Base-by-base conservation (phyloP, 768 basidiomycete genomes). In the Phlebiopsis gigantea region DNA sequence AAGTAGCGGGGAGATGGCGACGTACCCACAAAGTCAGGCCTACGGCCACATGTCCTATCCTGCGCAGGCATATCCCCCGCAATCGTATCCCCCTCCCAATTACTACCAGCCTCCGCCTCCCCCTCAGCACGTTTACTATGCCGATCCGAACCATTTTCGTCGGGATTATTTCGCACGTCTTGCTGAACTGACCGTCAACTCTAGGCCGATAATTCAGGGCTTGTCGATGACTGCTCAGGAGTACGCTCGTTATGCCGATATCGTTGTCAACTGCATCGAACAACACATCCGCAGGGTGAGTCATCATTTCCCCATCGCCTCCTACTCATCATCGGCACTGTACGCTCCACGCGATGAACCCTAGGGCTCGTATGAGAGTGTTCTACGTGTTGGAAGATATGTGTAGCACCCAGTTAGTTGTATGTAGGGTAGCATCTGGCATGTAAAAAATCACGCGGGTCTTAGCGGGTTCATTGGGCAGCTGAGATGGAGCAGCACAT, bases 161-260 rank as follows among this genome's bases (percentile, higher is more conserved):
- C 82, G 84, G 73, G 90, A 92, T 74, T 93, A 87, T 72, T 66
- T 80, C 55, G 69, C 74, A 42, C 84, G 89, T 59, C 84, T 97
- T 54, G 75, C 82, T 65, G 83, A 87, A 61, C 86, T 99, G 61
- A 91, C 85, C 51, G 86, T 94, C 78, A 99, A 98, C 74, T 96
- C 94, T 63, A 87, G 94, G 66, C 88, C 93, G 9, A 84, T 97
- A 60, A 99, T 99, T 62, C 93, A 97, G 74, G 82, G 81, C 59
- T 73, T 99, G 15, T 98, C 97, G 30, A 85, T 94, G 80, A 81
- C 90, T 63, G 96, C 97, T 53, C 89, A 93, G 73, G 90, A 96
- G 55, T 87, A 89, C 69, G 72, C 81, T 39, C 82, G 87, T 43
- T 91, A 84, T 73, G 82, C 87, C 54, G 83, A 86, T 53, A 83